Percentiles rank a stretch among this genome's conserved stretches.
phyloP scores from a whole-genome alignment of 192 early-diverging fungal genomes.

The Mortierella antarctica region DNA sequence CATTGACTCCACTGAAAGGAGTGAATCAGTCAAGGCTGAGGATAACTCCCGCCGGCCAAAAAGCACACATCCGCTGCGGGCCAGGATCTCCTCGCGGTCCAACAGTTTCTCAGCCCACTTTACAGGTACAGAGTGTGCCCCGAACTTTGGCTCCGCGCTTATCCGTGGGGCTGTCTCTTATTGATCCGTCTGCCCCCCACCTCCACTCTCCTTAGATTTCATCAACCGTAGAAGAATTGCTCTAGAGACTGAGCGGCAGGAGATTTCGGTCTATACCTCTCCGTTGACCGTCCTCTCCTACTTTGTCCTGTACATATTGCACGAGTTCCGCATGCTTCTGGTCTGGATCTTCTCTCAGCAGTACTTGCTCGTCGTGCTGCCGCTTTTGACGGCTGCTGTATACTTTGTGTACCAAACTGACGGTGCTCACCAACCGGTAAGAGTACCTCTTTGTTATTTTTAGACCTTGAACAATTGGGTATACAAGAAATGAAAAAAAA shows the following conservation, averaged over 20 bases:
- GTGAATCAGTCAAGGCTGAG: background rate
- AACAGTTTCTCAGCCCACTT: slow-evolving; percentile 52
- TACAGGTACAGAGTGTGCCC: slow-evolving; percentile 20
- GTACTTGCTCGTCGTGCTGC: slow-evolving; percentile 43
- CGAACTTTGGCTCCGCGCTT: background rate
- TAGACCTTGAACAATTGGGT: slow-evolving; percentile 1
- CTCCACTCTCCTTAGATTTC: slow-evolving; percentile 36
- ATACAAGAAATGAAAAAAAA: too few relatives aligned
- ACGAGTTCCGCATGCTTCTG: slow-evolving; percentile 47
- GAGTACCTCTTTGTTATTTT: slow-evolving; percentile 2
- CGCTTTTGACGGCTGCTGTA: slow-evolving; percentile 23
- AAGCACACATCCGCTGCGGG: slow-evolving; percentile 16
- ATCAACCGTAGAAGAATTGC: slow-evolving; percentile 48
- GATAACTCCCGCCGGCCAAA: slow-evolving; percentile 3
- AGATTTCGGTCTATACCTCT: slow-evolving; percentile 57
- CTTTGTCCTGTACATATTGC: slow-evolving; percentile 52
- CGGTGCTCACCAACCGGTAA: slow-evolving; percentile 67
- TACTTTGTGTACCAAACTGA: slow-evolving; percentile 60
- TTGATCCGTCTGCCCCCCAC: background rate
- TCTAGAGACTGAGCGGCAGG: slow-evolving; percentile 49
- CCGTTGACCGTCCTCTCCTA: slow-evolving; percentile 56
- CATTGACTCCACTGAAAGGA: background rate
- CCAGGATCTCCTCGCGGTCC: slow-evolving; percentile 29
- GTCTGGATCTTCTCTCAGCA: slow-evolving; percentile 52
- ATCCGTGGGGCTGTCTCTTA: background rate